Percentiles rank a stretch among this genome's conserved stretches.
Evolutionary conservation across 768 basidiomycete genomes (phyloP).

Genomic region (Sporobolomyces phaffii): DNA sequence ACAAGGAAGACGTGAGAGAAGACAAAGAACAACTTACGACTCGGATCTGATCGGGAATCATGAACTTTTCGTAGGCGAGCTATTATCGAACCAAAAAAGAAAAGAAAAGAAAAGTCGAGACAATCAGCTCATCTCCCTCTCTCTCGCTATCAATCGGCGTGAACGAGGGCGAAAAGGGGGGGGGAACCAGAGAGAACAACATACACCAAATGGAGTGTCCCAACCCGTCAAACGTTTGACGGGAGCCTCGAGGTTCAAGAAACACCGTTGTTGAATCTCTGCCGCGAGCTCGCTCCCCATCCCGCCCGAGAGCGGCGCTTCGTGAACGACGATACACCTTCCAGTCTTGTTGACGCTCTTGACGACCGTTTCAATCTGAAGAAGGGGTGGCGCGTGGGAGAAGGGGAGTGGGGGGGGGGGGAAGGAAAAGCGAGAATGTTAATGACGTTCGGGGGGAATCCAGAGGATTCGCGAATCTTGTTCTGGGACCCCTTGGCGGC

Average conservation of each 20-base stretch:
- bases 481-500: no score
- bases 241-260: constrained; percentile 79
- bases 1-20: background rate
- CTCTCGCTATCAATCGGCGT: no score
- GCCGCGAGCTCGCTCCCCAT: constrained; percentile 89
- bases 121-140: no score
- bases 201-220: constrained; percentile 62
- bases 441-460: no score
- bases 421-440: no score
- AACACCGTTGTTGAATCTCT: constrained; percentile 79
- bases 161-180: background rate
- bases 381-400: no score
- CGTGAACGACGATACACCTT: constrained; percentile 80
- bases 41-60: constrained; percentile 78
- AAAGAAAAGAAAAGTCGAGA: no score
- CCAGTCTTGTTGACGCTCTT: constrained; percentile 82
- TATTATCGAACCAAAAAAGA: constrained; percentile 49
- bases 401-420: background rate
- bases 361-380: constrained; percentile 60
- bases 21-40: constrained; percentile 46
- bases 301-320: constrained; percentile 79
- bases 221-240: constrained; percentile 81
- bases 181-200: no score
- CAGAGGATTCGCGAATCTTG: no score
- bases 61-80: constrained; percentile 84